Evolutionary conservation across 441 rosid genomes (phyloP).

Genomic region (Manihot esculenta): DNA sequence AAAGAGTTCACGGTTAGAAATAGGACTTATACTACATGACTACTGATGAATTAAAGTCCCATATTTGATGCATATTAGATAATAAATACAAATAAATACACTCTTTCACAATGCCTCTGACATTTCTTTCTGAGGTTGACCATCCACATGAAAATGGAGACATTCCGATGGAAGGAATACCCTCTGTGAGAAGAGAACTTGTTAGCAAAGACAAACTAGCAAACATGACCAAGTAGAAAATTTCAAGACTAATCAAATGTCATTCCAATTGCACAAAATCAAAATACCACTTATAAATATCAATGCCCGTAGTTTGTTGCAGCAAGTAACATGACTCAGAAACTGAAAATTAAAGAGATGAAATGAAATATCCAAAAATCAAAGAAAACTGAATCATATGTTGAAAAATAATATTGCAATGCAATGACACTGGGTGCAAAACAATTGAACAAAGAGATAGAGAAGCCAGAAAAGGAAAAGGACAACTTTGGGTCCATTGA

Average conservation of each 20-base stretch:
- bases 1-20: constrained; percentile 21
- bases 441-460: not conserved
- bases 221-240: not conserved
- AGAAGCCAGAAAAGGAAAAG: not conserved
- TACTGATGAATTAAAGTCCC: not conserved
- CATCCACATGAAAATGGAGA: constrained; percentile 96
- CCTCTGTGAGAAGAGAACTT: constrained; percentile 54
- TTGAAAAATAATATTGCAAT: not conserved
- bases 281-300: not conserved
- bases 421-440: not conserved
- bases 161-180: constrained; percentile 83
- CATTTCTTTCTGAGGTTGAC: constrained; percentile 71
- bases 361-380: not conserved
- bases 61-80: not conserved
- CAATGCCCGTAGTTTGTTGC: not conserved
- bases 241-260: not conserved
- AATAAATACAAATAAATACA: constrained; percentile 17
- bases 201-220: not conserved
- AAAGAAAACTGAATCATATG: not conserved
- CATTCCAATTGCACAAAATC: not conserved
- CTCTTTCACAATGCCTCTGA: constrained; percentile 38
- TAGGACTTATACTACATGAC: not conserved
- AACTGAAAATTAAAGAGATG: constrained; percentile 1
- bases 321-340: not conserved
- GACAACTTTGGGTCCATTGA: too few relatives aligned